Base-by-base conservation (phyloP, 2,329 filamentous ascomycete genomes). In the Ophiobolus disseminans region DNA sequence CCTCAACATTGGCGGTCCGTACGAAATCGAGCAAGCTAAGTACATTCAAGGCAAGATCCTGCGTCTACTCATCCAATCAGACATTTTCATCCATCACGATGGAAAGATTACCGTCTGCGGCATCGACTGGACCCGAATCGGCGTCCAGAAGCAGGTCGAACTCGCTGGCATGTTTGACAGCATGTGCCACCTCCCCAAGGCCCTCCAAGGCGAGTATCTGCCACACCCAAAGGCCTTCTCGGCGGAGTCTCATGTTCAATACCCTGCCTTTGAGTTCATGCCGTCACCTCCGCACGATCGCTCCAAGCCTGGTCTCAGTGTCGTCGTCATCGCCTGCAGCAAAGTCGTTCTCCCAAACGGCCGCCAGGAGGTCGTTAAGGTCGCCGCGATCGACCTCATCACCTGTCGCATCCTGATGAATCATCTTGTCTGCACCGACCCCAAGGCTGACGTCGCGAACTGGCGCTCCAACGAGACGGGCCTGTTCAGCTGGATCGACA, bases 331-430 rank as follows among this genome's bases (percentile, higher is more conserved):
- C 2, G 50, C 58, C 13, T 70, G 66, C 45, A 65, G 60, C 48
- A 72, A 65, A 42, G 48, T 72, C 14, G n/a, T 57, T 0, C 53
- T 72, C 11, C 41, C 31, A 11, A 44, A 62, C 23, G 57, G 57
- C 2, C 25, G 40, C 7, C 48, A 64, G 5, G 69, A 72, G 20
- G 53, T 65, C 1, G 63, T 72, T 34, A 70, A 71, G 48, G 53
- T 73, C 19, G 66, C 69, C 5, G 67, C 63, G 0, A 40, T 73
- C 6, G 70, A 73, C 39, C 48, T 71, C 13, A 28, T 60, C 19
- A 62, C 66, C n/a, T 55, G 66, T 20, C 63, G 63, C 6, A 58
- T 71, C 17, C 49, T 73, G 8, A 58, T 73, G 54, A 62, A 62
- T 40, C 53, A 72, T 38, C 51, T 72, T 5, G 59, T 72, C 6